phyloP scores from a whole-genome alignment of 2,329 filamentous ascomycete species.

The Botrytis squamosa region DNA sequence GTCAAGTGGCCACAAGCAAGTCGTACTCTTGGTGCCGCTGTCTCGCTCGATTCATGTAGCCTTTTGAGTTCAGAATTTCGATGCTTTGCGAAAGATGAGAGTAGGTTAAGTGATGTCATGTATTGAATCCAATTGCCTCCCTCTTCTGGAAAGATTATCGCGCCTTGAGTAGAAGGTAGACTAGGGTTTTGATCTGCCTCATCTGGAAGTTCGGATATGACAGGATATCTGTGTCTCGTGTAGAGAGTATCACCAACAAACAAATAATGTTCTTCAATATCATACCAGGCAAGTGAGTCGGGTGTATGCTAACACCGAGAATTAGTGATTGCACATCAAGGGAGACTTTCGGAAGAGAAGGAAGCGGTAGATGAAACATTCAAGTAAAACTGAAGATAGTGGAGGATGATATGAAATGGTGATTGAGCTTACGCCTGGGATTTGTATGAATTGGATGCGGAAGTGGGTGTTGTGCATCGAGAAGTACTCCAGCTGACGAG shows the following conservation, averaged over 20 bases:
- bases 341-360: background rate
- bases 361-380: background rate
- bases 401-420: constrained; percentile 36
- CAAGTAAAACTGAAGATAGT: background rate
- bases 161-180: constrained; percentile 28
- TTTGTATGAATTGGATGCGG: constrained; percentile 45
- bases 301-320: background rate
- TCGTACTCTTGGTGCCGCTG: constrained; percentile 28
- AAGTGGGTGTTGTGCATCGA: constrained; percentile 33
- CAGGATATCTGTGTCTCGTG: constrained; percentile 35
- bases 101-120: constrained; percentile 40
- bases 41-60: constrained; percentile 31
- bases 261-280: constrained; percentile 43
- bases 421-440: constrained; percentile 48
- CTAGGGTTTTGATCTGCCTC: constrained; percentile 25
- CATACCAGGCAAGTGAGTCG: constrained; percentile 17
- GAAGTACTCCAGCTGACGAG: constrained; percentile 41
- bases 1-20: constrained; percentile 43
- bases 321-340: background rate
- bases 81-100: constrained; percentile 40
- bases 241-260: constrained; percentile 50
- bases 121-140: constrained; percentile 44
- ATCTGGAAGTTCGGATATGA: constrained; percentile 37
- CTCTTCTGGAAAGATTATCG: constrained; percentile 43
- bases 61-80: constrained; percentile 36